Conservation (phyloP, 805 yeast species). For the Diddensiella transvaalensis region DNA sequence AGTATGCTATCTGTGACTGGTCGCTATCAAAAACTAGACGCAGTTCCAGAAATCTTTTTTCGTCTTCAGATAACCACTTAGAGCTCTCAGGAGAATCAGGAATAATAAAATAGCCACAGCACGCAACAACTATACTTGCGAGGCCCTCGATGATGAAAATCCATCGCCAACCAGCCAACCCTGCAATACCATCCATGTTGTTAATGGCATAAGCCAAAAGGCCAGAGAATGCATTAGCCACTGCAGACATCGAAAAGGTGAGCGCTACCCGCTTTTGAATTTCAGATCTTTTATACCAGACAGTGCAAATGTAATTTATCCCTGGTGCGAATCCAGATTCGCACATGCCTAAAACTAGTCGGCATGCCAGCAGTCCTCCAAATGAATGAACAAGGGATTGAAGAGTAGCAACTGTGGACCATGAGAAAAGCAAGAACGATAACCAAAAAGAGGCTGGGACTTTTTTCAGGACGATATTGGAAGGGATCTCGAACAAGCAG, state of each 20-base stretch:
- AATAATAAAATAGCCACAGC: neutral
- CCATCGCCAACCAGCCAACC: conserved; percentile 52
- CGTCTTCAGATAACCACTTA: neutral
- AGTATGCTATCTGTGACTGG: neutral
- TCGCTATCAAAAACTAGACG: neutral
- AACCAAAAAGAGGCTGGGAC: conserved; percentile 48
- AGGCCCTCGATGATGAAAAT: conserved; percentile 55
- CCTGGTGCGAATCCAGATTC: conserved; percentile 50
- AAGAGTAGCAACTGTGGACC: conserved; percentile 49
- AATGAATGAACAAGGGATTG: conserved; percentile 45
- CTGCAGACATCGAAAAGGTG: conserved; percentile 46
- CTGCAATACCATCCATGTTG: conserved; percentile 39
- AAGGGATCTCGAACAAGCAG: conserved; percentile 33
- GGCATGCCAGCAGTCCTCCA: conserved; percentile 43
- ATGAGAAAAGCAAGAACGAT: conserved; percentile 44
- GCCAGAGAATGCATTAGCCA: conserved; percentile 53
- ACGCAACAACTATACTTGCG: conserved; percentile 41
- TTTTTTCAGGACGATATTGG: conserved; percentile 30
- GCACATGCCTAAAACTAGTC: conserved; percentile 46
- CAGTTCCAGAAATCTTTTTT: neutral
- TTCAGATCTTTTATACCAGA: conserved; percentile 53
- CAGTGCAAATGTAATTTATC: conserved; percentile 47
- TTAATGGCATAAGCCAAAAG: conserved; percentile 51
- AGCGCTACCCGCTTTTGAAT: conserved; percentile 49
- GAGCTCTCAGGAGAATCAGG: neutral